Base-by-base conservation (phyloP, 768 basidiomycete genomes). In the Hypholoma fasciculare region DNA sequence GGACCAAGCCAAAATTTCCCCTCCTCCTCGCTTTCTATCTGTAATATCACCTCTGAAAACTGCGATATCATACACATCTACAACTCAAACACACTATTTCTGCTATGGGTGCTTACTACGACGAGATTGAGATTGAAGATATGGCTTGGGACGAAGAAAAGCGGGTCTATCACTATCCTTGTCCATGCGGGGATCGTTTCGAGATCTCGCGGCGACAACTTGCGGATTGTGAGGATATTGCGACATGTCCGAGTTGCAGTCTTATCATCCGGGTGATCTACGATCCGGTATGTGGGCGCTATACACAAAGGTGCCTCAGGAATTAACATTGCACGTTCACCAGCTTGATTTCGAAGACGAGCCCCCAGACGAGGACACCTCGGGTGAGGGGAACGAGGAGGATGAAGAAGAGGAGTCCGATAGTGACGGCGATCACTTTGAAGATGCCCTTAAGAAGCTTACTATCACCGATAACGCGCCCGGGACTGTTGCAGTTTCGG, bases 61-160 rank as follows among this genome's bases (percentile, higher is more conserved):
- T 47, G 1, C 42, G n/a, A 54, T 17, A 42, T 20, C n/a, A 54
- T 54, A 54, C 52, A 42, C 52, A 42, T n/a, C 16, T 39, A 54
- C 20, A 26, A 30, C 42, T 14, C 5, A 34, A 54, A 36, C 37
- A 3, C 46, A 12, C n/a, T 47, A 11, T n/a, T 47, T 12, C 42
- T 36, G 30, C 20, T 4, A 92, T 93, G 91, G 89, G 87, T 14
- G 88, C 88, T 19, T 94, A 91, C 73, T 96, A 98, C 79, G 95
- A 98, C 78, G 96, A 97, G 73, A 86, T 98, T 26, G 95, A 98
- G 71, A 97, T 98, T 53, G 96, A 98, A 69, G 96, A 97, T 67
- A 96, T 97, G 88, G 82, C 76, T 14, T 97, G 93, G 92, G 94
- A 96, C 71, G 79, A 81, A 20, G 84, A 81, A 55, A 91, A 89